phyloP scores from a whole-genome alignment of 2,329 filamentous ascomycete species.

The Ceratocystis alfenasii region DNA sequence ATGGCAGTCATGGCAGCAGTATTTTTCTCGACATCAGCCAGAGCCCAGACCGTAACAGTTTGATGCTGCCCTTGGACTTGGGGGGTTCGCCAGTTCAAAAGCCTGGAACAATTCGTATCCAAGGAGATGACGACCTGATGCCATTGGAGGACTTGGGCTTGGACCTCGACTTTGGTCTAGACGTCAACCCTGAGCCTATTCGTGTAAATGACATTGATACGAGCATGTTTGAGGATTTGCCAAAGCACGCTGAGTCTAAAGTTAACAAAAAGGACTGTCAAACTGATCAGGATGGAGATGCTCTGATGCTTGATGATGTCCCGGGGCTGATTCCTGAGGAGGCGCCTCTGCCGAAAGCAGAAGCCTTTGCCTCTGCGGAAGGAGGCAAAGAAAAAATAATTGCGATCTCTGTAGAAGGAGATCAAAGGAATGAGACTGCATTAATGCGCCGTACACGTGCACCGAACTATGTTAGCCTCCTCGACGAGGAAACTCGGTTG shows the following conservation, averaged over 20 bases:
- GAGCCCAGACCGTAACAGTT: constrained; percentile 19
- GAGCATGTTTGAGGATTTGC: constrained; percentile 8
- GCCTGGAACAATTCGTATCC: constrained; percentile 14
- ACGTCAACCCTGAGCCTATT: neutral
- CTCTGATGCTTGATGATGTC: constrained; percentile 27
- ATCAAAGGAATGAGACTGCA: constrained; percentile 17
- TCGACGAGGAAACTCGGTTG: constrained; percentile 26
- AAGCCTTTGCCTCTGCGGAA: constrained; percentile 27
- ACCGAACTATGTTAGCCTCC: constrained; percentile 26
- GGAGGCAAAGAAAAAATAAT: constrained; percentile 20
- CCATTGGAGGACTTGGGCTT: constrained; percentile 23
- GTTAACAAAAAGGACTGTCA: neutral
- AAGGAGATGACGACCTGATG: constrained; percentile 21
- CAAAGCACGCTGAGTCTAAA: neutral
- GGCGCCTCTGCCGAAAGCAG: constrained; percentile 31
- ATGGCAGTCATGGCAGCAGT: constrained; percentile 11
- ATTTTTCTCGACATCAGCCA: constrained; percentile 18
- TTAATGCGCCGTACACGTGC: constrained; percentile 25
- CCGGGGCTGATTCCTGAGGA: constrained; percentile 32
- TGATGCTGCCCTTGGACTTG: constrained; percentile 7
- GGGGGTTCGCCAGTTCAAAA: constrained; percentile 10
- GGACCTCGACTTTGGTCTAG: constrained; percentile 20
- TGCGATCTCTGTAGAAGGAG: constrained; percentile 23
- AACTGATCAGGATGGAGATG: constrained; percentile 23
- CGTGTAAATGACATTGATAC: constrained; percentile 5